phyloP scores from a whole-genome alignment of 331 rosid species.

The Telfairia occidentalis region DNA sequence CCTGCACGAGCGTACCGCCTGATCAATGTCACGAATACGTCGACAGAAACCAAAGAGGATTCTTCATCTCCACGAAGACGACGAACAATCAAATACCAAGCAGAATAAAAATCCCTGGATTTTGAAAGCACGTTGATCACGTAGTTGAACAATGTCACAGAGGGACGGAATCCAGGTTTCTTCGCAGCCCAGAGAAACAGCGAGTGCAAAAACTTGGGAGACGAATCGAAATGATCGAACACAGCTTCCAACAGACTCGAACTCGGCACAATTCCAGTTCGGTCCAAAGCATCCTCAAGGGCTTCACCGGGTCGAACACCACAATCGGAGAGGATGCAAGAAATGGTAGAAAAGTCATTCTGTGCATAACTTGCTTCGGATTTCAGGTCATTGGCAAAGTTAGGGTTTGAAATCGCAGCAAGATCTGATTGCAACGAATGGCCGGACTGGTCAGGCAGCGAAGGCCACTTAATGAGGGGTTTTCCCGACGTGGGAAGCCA shows the following conservation, averaged over 20 bases:
- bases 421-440: conserved; percentile 5
- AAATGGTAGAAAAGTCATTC: conserved; percentile 36
- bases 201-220: conserved; percentile 55
- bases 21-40: conserved; percentile 57
- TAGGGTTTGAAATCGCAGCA: conserved; percentile 11
- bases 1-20: conserved; percentile 80
- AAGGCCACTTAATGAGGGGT: conserved; percentile 46
- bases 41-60: conserved; percentile 33
- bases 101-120: conserved; percentile 51
- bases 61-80: conserved; percentile 20
- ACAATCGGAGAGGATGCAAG: conserved; percentile 37
- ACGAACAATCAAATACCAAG: conserved; percentile 52
- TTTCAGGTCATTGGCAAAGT: background rate
- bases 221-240: conserved; percentile 47
- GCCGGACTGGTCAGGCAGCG: conserved; percentile 9
- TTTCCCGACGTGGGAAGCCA: conserved; percentile 46
- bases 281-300: conserved; percentile 41
- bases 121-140: conserved; percentile 46
- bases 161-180: conserved; percentile 37
- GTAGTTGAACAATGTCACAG: conserved; percentile 31
- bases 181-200: conserved; percentile 65
- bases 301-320: conserved; percentile 34
- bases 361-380: conserved; percentile 8
- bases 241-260: conserved; percentile 29
- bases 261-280: conserved; percentile 42